Evolutionary conservation across 140 eudicot species (phyloP).

Genomic region (Anethum foeniculum): DNA sequence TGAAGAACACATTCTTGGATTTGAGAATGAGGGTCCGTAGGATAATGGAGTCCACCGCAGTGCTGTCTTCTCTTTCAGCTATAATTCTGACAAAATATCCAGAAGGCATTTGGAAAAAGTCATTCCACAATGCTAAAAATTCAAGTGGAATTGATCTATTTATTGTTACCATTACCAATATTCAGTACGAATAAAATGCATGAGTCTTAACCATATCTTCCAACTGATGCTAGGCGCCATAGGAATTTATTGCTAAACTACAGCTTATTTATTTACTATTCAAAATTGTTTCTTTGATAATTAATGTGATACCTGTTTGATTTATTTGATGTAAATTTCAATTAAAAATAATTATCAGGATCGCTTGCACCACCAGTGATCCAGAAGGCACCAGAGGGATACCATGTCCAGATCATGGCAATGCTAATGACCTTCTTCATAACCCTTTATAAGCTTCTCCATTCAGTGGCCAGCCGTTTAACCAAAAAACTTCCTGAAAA

Average conservation of each 20-base stretch:
- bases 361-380: constrained; percentile 26
- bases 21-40: not conserved
- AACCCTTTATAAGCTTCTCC: constrained; percentile 47
- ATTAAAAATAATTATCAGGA: constrained; percentile 31
- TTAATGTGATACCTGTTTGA: not conserved
- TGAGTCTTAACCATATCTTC: not conserved
- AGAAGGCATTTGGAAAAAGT: not conserved
- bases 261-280: not conserved
- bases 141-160: not conserved
- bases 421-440: constrained; percentile 55
- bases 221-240: not conserved
- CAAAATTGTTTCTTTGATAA: not conserved
- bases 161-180: not conserved
- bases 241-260: not conserved
- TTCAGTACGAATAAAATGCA: not conserved
- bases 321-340: not conserved
- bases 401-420: constrained; percentile 40
- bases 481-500: constrained; percentile 43
- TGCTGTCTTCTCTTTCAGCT: not conserved
- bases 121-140: not conserved
- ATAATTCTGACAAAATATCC: not conserved
- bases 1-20: not conserved
- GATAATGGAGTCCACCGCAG: not conserved
- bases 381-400: constrained; percentile 38
- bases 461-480: constrained; percentile 37